Conservation (phyloP, 2,329 filamentous ascomycete genomes). For the Pseudopyricularia cyperi region DNA sequence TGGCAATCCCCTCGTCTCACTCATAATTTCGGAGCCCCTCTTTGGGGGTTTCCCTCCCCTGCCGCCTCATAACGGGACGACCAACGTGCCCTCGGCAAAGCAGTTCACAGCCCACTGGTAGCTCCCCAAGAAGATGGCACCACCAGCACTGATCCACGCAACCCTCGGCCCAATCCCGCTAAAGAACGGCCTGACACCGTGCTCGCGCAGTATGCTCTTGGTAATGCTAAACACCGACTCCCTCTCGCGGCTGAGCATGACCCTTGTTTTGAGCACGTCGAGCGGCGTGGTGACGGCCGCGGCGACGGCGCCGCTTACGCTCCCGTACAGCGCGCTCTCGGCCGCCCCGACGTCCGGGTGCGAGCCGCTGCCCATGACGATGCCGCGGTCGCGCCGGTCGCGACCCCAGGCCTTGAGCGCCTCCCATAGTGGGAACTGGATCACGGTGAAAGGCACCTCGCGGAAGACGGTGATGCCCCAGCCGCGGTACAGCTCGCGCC, state of each 20-base stretch:
- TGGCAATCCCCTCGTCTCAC: background rate
- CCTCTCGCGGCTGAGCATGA: conserved; percentile 74
- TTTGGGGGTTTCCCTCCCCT: background rate
- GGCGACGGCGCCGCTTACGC: conserved; percentile 69
- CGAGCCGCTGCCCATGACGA: conserved; percentile 5
- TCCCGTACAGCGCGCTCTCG: conserved; percentile 79
- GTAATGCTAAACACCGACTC: conserved; percentile 48
- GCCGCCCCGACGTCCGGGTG: conserved; percentile 45
- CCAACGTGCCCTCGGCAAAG: conserved; percentile 20
- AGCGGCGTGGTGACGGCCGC: conserved; percentile 84
- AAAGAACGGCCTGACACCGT: conserved; percentile 58
- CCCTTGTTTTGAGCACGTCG: conserved; percentile 90
- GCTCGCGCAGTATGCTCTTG: conserved; percentile 47
- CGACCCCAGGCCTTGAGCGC: conserved; percentile 65
- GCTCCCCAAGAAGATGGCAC: conserved; percentile 85
- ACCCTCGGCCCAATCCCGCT: conserved; percentile 69
- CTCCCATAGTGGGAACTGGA: conserved; percentile 98
- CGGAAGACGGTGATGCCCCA: conserved; percentile 88
- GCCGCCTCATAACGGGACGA: background rate
- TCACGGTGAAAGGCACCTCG: conserved; percentile 92
- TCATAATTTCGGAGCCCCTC: background rate
- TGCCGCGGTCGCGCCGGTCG: conserved; percentile 16
- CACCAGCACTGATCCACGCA: conserved; percentile 89
- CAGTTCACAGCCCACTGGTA: conserved; percentile 83
- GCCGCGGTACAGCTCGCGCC: conserved; percentile 79